These are phyloP conservation scores for Phtheirospermum japonicum DNA, from an alignment of 257 asterid species.

Conservation along the genomic window DNA sequence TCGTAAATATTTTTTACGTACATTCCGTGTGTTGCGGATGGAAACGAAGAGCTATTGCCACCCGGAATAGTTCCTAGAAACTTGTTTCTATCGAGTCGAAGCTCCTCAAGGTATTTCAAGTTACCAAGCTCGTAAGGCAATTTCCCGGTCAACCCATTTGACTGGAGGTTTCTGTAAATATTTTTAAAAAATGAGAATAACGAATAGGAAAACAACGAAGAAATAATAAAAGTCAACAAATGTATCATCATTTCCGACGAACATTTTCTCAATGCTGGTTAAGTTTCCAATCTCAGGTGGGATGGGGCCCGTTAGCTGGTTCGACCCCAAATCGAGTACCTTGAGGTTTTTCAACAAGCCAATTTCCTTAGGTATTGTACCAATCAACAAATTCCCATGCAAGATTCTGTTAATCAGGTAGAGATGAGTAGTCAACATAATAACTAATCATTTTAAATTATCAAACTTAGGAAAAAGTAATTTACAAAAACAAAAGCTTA, in stretches of 20 bases:
- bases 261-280: conserved; percentile 60
- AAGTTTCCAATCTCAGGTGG: conserved; percentile 83
- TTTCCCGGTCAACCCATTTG: conserved; percentile 74
- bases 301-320: conserved; percentile 76
- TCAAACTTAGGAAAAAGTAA: background rate
- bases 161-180: conserved; percentile 65
- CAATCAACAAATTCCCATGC: conserved; percentile 75
- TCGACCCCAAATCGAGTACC: conserved; percentile 78
- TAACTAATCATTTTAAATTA: background rate
- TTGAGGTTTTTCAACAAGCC: conserved; percentile 67
- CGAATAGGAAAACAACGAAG: background rate
- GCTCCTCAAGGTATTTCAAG: conserved; percentile 70
- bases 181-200: conserved; percentile 4
- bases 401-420: conserved; percentile 47
- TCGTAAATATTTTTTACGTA: conserved; percentile 36
- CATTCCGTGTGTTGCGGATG: conserved; percentile 45
- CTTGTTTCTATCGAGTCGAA: conserved; percentile 77
- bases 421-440: conserved; percentile 24
- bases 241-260: conserved; percentile 14
- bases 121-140: conserved; percentile 75
- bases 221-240: conserved; percentile 11
- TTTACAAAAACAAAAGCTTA: conserved; percentile 34
- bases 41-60: conserved; percentile 43
- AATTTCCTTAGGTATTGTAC: conserved; percentile 84
- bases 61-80: conserved; percentile 69